A percentile compares a stretch with the other conserved stretches of the same genome.
phyloP scores from a whole-genome alignment of 2,329 filamentous ascomycete genomes.

The Aspergillus fumigatiaffinis region DNA sequence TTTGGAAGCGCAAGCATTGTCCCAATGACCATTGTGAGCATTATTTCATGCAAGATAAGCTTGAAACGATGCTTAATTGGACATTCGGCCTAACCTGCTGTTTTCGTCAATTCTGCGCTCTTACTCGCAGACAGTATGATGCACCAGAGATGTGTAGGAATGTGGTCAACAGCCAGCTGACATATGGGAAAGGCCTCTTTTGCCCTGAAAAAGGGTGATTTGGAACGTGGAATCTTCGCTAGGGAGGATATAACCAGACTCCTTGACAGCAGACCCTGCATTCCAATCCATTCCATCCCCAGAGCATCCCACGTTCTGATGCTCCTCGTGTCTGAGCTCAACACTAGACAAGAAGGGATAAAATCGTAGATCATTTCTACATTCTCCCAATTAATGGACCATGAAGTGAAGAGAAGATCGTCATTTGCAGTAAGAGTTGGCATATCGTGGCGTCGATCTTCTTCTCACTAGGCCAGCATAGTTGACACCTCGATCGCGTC shows the following conservation, averaged over 20 bases:
- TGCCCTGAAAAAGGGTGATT: no score
- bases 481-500: background rate
- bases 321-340: background rate
- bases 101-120: no score
- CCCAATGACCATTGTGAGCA: no score
- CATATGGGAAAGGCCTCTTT: background rate
- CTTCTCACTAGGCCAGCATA: background rate
- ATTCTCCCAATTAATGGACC: background rate
- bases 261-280: background rate
- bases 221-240: background rate
- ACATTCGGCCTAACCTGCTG: no score
- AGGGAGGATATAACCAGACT: background rate
- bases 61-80: no score
- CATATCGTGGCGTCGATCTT: background rate
- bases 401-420: background rate
- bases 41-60: no score
- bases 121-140: no score
- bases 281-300: background rate
- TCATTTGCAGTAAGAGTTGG: no score
- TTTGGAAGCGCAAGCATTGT: no score
- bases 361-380: no score
- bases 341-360: background rate
- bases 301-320: background rate
- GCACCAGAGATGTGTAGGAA: no score
- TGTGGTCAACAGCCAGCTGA: background rate